These are phyloP conservation scores for Leptodontidium sp. DNA, from an alignment of 2,329 filamentous ascomycete genomes.

Conservation along the genomic window DNA sequence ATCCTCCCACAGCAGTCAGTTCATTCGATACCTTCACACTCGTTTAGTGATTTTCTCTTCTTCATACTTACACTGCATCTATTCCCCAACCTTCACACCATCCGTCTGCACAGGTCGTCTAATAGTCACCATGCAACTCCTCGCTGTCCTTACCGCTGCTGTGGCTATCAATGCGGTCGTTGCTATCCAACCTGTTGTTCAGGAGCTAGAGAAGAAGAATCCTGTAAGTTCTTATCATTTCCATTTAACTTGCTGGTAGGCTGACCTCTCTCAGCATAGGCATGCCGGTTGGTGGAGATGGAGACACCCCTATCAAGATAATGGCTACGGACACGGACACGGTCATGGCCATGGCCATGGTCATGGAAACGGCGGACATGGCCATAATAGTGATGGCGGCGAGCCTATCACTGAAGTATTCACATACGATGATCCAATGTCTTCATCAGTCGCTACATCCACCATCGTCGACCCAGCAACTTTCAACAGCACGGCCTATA, in stretches of 20 bases:
- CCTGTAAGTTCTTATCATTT: not conserved
- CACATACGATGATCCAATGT: not conserved
- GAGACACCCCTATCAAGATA: constrained; percentile 23
- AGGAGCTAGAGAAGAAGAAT: constrained; percentile 24
- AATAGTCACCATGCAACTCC: constrained; percentile 32
- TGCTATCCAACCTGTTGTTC: constrained; percentile 21
- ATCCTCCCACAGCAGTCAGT: constrained; percentile 7
- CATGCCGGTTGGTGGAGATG: constrained; percentile 14
- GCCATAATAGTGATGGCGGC: constrained; percentile 3
- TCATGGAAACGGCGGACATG: not conserved
- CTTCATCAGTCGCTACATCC: constrained; percentile 5
- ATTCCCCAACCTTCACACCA: not conserved
- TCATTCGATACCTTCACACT: constrained; percentile 3
- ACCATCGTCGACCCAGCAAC: not conserved
- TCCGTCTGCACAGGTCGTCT: too few relatives aligned
- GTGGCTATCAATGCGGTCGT: constrained; percentile 27
- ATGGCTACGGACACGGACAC: constrained; percentile 23
- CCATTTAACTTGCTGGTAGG: not conserved
- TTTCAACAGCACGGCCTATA: not conserved
- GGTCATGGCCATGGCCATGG: not conserved
- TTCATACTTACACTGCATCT: too few relatives aligned
- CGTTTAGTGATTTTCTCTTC: not conserved
- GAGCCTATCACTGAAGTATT: not conserved
- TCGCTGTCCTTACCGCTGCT: constrained; percentile 25
- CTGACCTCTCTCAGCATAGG: not conserved